These are phyloP conservation scores for Suillus clintonianus DNA, from an alignment of 768 basidiomycete genomes.

Conservation along the genomic window DNA sequence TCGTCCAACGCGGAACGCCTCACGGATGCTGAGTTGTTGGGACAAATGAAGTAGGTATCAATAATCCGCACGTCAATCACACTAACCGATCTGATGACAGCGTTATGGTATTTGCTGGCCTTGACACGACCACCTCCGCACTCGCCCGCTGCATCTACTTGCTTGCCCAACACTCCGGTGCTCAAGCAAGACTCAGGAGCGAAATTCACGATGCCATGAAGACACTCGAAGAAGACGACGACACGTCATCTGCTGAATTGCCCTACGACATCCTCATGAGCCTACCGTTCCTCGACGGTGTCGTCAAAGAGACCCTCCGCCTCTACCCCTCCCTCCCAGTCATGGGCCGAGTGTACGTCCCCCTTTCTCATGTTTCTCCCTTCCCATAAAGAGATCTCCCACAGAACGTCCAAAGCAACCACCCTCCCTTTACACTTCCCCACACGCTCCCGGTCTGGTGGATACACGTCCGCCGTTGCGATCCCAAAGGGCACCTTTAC, in stretches of 20 bases:
- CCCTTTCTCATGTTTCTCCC: not conserved
- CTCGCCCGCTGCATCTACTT: conserved; percentile 38
- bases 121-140: conserved; percentile 47
- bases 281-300: conserved; percentile 39
- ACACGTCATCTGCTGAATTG: conserved; percentile 19
- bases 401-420: conserved; percentile 37
- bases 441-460: conserved; percentile 37
- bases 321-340: conserved; percentile 28
- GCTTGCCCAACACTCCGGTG: conserved; percentile 37
- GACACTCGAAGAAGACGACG: not conserved
- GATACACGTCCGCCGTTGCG: conserved; percentile 20
- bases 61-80: not conserved
- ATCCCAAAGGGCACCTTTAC: conserved; percentile 34
- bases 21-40: conserved; percentile 45
- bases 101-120: conserved; percentile 45
- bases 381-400: not conserved
- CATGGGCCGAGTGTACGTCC: conserved; percentile 22
- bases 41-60: conserved; percentile 49
- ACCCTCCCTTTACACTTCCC: conserved; percentile 44
- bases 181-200: conserved; percentile 40
- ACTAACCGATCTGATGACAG: conserved; percentile 18
- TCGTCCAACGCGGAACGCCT: conserved; percentile 36
- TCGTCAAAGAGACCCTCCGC: conserved; percentile 42
- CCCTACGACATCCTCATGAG: conserved; percentile 38
- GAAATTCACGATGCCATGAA: conserved; percentile 32